phyloP scores from a whole-genome alignment of 139 green algal species.

The Closterium sp. region DNA sequence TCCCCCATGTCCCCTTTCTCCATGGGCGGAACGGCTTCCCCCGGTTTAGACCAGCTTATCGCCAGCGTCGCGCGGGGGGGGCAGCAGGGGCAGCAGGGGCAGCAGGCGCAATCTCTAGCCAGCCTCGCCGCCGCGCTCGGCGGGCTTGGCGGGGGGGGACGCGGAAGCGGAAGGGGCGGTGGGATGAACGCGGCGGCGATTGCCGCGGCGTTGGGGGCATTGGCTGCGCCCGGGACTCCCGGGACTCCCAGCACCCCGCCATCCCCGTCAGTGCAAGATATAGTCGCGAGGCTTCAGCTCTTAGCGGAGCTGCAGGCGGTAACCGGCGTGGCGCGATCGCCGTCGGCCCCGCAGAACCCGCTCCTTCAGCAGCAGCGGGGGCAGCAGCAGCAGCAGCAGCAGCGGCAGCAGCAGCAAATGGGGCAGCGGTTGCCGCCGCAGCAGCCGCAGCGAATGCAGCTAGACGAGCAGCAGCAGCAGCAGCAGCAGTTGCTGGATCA shows the following conservation, averaged over 20 bases:
- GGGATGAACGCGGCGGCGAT: not conserved
- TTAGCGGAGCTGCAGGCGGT: not conserved
- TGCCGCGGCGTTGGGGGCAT: not conserved
- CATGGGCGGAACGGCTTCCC: not conserved
- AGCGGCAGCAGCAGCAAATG: not conserved
- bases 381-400: not conserved
- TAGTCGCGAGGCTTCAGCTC: not conserved
- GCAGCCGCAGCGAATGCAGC: not conserved
- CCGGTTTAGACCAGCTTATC: not conserved
- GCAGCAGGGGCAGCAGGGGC: not conserved
- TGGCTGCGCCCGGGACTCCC: not conserved
- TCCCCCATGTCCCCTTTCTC: not conserved
- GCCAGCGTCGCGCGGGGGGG: not conserved
- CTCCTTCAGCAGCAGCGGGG: not conserved
- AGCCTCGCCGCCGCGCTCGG: not conserved
- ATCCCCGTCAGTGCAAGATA: not conserved
- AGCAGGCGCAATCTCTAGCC: not conserved
- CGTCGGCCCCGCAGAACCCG: not conserved
- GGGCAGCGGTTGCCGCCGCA: not conserved
- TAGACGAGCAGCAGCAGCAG: not conserved
- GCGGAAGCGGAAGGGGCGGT: not conserved
- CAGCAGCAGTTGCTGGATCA: not conserved
- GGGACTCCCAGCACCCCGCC: not conserved
- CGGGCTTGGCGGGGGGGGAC: not conserved
- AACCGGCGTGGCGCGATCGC: not conserved